Percentiles rank a stretch among this genome's conserved stretches.
These are phyloP conservation scores for Hippophae gyantsensis DNA, from an alignment of 306 rosid genomes.

Conservation along the genomic window DNA sequence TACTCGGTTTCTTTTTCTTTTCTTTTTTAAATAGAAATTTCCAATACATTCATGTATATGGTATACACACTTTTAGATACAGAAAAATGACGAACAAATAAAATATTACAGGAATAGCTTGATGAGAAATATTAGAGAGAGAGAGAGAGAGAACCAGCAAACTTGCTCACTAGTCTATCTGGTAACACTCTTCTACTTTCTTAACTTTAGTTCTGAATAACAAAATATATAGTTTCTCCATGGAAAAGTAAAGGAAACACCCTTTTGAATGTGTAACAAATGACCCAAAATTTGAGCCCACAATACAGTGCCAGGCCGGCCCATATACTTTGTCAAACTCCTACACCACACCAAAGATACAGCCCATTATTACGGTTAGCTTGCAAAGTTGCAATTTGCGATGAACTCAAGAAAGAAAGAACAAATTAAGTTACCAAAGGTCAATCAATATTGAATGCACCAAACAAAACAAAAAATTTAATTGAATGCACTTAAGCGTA, in stretches of 20 bases:
- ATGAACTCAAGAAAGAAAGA: no score
- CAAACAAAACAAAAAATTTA: no score
- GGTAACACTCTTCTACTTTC: slow-evolving; percentile 37
- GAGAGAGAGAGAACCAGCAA: neutral
- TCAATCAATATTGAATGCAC: no score
- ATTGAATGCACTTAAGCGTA: no score
- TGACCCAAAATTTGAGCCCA: slow-evolving; percentile 91
- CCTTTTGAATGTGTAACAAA: slow-evolving; percentile 94
- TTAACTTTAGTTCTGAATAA: slow-evolving; percentile 73
- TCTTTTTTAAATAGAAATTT: no score
- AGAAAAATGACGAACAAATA: no score
- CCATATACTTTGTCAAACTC: slow-evolving; percentile 91
- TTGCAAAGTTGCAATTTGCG: neutral
- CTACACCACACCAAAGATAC: slow-evolving; percentile 28
- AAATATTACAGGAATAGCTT: no score
- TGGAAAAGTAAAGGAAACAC: slow-evolving; percentile 78
- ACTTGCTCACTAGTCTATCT: slow-evolving; percentile 10
- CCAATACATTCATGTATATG: no score
- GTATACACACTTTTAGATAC: no score
- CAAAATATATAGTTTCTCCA: slow-evolving; percentile 72
- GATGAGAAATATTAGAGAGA: no score
- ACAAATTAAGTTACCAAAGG: no score
- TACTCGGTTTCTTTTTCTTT: no score
- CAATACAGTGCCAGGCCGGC: slow-evolving; percentile 96
- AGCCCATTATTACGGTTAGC: neutral